Evolutionary conservation across 257 asterid species (phyloP).

Genomic region (Petrea volubilis): DNA sequence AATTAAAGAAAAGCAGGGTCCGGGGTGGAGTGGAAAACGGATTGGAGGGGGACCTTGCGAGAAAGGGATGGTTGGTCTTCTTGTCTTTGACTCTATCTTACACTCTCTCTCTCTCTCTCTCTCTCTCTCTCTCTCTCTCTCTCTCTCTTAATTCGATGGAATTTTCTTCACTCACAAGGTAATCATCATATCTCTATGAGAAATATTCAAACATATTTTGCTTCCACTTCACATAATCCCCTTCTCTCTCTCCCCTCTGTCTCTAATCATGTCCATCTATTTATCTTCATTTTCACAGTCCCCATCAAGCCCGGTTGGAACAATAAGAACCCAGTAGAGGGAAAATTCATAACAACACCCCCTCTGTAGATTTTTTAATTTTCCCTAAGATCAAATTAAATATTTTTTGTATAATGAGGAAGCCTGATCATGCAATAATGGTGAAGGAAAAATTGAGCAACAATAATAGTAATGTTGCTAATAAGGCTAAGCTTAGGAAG

Average conservation of each 20-base stretch:
- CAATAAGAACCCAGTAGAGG: not conserved
- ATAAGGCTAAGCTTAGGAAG: constrained; percentile 55
- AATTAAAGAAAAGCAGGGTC: no score
- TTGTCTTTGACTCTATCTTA: constrained; percentile 79
- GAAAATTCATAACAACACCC: not conserved
- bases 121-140: no score
- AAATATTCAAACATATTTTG: constrained; percentile 65
- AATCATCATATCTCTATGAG: constrained; percentile 65
- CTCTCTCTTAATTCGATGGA: constrained; percentile 31
- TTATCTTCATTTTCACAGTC: constrained; percentile 56
- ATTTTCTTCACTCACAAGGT: constrained; percentile 98
- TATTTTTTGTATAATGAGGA: constrained; percentile 31
- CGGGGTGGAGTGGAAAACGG: constrained; percentile 92
- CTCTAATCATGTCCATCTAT: constrained; percentile 47
- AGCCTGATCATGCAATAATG: constrained; percentile 28
- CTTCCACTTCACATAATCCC: constrained; percentile 96
- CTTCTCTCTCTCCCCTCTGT: constrained; percentile 17
- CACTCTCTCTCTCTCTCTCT: no score
- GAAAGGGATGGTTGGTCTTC: constrained; percentile 68
- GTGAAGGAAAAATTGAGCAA: constrained; percentile 17
- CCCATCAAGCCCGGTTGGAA: constrained; percentile 48
- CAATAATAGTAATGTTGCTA: not conserved
- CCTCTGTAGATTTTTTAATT: no score
- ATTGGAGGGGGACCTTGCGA: constrained; percentile 75
- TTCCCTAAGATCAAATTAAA: no score